A percentile compares a stretch with the other conserved stretches of the same genome.
These are phyloP conservation scores for barley (Hordeum vulgare) DNA, from an alignment of 176 grass and related monocot genomes.

Conservation along the genomic window MorexV3_pseudomolecules_assembly NC_058519.1:604063141-604063640, in stretches of 20 bases:
- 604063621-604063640: background rate
- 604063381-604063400: constrained; percentile 91
- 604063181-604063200: constrained; percentile 63
- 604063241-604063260: constrained; percentile 56
- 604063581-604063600: background rate
- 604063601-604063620: background rate
- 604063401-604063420: constrained; percentile 59
- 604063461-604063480: constrained; percentile 9
- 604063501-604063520: background rate
- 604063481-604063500: constrained; percentile 15
- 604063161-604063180: constrained; percentile 81
- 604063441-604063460: background rate
- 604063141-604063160: constrained; percentile 86
- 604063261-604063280: background rate
- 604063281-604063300: background rate
- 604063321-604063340: constrained; percentile 66
- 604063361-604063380: constrained; percentile 85
- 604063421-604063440: background rate
- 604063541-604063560: background rate
- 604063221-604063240: constrained; percentile 97
- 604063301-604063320: constrained; percentile 14
- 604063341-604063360: constrained; percentile 89
- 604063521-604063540: background rate
- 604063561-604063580: background rate
- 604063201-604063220: constrained; percentile 82